phyloP scores from a whole-genome alignment of 2,329 filamentous ascomycete genomes.

The Pseudogymnoascus sp. region DNA sequence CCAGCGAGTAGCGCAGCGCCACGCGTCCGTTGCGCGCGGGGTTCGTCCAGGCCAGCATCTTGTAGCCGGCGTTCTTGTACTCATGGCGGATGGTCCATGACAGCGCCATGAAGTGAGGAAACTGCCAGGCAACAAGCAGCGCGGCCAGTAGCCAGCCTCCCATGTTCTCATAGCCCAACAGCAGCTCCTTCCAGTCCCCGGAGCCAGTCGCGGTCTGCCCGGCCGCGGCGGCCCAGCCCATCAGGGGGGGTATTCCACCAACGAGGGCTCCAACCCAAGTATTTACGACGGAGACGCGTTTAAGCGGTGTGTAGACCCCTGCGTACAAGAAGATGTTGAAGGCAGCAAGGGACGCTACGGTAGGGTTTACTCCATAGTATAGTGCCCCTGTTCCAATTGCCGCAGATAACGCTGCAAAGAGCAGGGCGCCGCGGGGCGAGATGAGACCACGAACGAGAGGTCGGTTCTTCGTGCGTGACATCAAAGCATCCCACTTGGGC shows the following conservation, averaged over 20 bases:
- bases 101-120: slow-evolving; percentile 94
- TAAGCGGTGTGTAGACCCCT: slow-evolving; percentile 85
- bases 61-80: slow-evolving; percentile 63
- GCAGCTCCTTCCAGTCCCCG: slow-evolving; percentile 68
- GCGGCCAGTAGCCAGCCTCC: slow-evolving; percentile 86
- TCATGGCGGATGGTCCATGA: slow-evolving; percentile 84
- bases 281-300: slow-evolving; percentile 76
- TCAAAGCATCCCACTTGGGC: slow-evolving; percentile 78
- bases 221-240: slow-evolving; percentile 96
- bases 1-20: slow-evolving; percentile 74
- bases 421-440: slow-evolving; percentile 57
- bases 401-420: slow-evolving; percentile 73
- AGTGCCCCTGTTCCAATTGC: slow-evolving; percentile 61
- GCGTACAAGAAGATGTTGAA: slow-evolving; percentile 86
- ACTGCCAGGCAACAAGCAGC: slow-evolving; percentile 91
- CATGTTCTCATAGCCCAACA: slow-evolving; percentile 58
- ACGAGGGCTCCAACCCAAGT: slow-evolving; percentile 94
- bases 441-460: slow-evolving; percentile 80
- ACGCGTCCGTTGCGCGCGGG: slow-evolving; percentile 79
- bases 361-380: slow-evolving; percentile 89
- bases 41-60: slow-evolving; percentile 80
- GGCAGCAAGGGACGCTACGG: slow-evolving; percentile 75
- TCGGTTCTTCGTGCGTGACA: slow-evolving; percentile 86
- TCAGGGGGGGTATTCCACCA: slow-evolving; percentile 86
- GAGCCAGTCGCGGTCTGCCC: slow-evolving; percentile 73